phyloP scores from a whole-genome alignment of 768 basidiomycete species.

The Mycena latifolia region DNA sequence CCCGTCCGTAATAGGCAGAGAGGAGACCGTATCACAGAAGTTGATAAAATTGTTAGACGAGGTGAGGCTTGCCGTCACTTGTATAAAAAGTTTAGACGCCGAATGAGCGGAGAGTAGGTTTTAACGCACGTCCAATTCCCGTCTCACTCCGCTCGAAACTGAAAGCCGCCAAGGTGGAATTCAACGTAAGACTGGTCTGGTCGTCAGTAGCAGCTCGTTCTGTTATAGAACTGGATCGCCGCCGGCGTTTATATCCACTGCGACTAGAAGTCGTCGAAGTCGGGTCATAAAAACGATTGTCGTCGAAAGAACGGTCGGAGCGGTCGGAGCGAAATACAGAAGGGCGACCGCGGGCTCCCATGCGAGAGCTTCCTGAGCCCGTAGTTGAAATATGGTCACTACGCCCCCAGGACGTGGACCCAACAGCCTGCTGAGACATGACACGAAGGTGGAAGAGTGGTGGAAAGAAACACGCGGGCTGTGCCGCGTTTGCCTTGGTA shows the following conservation, averaged over 20 bases:
- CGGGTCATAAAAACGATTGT: too few species aligned
- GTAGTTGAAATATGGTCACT: neutral
- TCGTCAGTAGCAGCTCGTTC: constrained; percentile 4
- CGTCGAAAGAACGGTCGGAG: neutral
- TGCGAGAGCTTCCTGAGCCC: constrained; percentile 10
- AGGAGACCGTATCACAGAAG: constrained; percentile 63
- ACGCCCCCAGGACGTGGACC: constrained; percentile 25
- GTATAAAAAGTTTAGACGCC: neutral
- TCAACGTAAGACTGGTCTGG: constrained; percentile 18
- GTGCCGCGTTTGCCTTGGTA: too few species aligned
- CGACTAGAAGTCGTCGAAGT: too few species aligned
- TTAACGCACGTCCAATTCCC: neutral
- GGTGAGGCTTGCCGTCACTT: constrained; percentile 47
- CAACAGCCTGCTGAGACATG: constrained; percentile 17
- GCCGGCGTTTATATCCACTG: neutral
- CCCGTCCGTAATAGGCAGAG: constrained; percentile 68
- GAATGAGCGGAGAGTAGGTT: neutral
- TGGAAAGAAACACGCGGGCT: constrained; percentile 5
- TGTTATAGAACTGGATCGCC: neutral
- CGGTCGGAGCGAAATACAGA: constrained; percentile 8
- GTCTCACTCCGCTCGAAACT: constrained; percentile 2
- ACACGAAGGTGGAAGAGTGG: neutral
- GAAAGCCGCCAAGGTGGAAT: constrained; percentile 4
- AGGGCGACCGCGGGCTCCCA: constrained; percentile 13
- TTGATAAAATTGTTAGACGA: constrained; percentile 85